Evolutionary conservation across 345 rosid species (phyloP).

Genomic region (Aegle marmelos): DNA sequence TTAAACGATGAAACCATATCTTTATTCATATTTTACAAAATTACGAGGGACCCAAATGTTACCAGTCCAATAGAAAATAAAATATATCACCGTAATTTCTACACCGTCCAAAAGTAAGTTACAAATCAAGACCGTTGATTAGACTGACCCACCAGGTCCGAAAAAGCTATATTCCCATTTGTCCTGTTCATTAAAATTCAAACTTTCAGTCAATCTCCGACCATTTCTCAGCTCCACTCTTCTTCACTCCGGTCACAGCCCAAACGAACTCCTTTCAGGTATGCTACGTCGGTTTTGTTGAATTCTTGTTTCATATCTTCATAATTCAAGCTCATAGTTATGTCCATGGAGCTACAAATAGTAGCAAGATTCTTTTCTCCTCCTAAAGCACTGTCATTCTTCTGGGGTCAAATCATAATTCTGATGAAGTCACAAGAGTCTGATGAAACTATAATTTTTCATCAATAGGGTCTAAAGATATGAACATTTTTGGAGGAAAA

Average conservation of each 20-base stretch:
- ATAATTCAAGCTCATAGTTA: neutral
- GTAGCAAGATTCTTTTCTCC: neutral
- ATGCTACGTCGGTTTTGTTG: neutral
- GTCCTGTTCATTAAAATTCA: constrained; percentile 6
- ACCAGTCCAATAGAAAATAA: too few relatives aligned
- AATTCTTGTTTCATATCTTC: neutral
- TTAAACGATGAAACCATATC: too few relatives aligned
- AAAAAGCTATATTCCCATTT: constrained; percentile 2
- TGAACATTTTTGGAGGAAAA: neutral
- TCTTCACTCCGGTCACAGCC: neutral
- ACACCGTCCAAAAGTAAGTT: neutral
- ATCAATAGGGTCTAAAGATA: too few relatives aligned
- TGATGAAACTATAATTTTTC: neutral
- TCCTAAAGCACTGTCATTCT: neutral
- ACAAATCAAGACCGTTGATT: constrained; percentile 7
- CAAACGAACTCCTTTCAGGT: neutral
- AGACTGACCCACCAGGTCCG: constrained; percentile 5
- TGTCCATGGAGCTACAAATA: neutral
- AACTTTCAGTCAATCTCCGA: constrained; percentile 12
- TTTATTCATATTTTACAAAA: too few relatives aligned
- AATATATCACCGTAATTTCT: neutral
- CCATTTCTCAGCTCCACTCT: neutral
- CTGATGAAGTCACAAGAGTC: neutral
- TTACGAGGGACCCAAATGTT: too few relatives aligned
- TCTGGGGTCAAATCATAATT: neutral